These are phyloP conservation scores for Neurospora pannonica DNA, from an alignment of 495 filamentous ascomycete species.

Conservation along the genomic window DNA sequence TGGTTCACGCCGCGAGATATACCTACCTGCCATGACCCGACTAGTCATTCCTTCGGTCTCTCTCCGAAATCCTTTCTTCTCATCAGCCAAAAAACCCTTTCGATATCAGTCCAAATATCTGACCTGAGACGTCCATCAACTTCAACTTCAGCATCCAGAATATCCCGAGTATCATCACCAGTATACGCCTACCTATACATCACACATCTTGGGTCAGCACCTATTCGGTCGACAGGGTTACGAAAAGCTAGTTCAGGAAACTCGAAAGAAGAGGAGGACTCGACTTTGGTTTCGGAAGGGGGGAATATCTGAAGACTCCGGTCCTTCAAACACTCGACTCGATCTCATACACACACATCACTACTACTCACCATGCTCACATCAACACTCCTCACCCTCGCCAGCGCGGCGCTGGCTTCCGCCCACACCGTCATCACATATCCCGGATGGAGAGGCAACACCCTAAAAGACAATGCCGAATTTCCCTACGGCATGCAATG, in stretches of 20 bases:
- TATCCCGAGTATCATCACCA: not conserved
- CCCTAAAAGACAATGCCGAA: constrained; percentile 67
- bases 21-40: not conserved
- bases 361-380: constrained; percentile 37
- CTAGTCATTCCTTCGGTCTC: not conserved
- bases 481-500: constrained; percentile 96
- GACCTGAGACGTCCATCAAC: not conserved
- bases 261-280: not conserved
- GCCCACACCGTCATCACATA: constrained; percentile 90
- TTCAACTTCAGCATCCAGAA: not conserved
- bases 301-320: not conserved
- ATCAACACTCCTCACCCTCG: constrained; percentile 40
- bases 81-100: not conserved
- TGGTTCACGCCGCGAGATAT: not conserved
- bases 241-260: not conserved
- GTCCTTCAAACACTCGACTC: not conserved
- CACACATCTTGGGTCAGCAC: not conserved
- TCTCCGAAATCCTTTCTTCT: not conserved
- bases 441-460: constrained; percentile 91
- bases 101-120: not conserved
- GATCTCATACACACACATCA: constrained; percentile 4
- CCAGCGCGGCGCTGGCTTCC: constrained; percentile 44
- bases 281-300: not conserved
- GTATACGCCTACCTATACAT: not conserved
- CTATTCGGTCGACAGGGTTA: not conserved